Evolutionary conservation across 495 filamentous ascomycete species (phyloP), one percentile per base, ranked within the genome.

Genomic region (Aspergillus campestris): DNA sequence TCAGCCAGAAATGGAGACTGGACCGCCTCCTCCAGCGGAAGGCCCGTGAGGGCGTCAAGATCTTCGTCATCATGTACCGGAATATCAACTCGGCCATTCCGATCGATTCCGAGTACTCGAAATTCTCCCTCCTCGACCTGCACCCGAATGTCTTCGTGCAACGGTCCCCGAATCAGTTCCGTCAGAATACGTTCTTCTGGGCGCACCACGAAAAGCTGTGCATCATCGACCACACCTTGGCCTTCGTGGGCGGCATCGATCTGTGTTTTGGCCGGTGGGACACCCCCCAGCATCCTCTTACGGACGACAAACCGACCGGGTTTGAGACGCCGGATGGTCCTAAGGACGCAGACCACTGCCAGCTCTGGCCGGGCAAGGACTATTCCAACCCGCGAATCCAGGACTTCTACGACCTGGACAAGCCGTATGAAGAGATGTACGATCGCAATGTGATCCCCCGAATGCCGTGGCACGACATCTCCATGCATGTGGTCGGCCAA

Each of bases 111-210:
- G 87, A 95, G 55, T 96, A 97, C 60, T 94, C 94, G 14, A 99
- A 99, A 55, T 96, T 94, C 69, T 95, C 90, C 3, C 79, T 99
- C 34, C 82, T 99, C 14, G 94, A 97, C 53, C 75, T 99, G 9
- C 90, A 96, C 56, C 89, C 89, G 7, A 99, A 99, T 56, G 77
- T 99, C 48, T 94, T 94, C 57, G 89, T 99, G 7, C 87, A 97
- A 55, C 76, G 92, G 53, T 95, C 89, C 3, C 92, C 92, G 1
- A 96, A 99, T 53, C 92, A 99, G 60, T 89, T 95, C 62, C 83
- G 92, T 47, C 95, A 99, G 68, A 95, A 95, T 49, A 94, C 94
- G n/a, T 99, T 99, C 67, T 99, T 97, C 70, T 99, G 92, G 78
- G 92, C 92, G 18, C 92, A 99, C 59, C 92, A 99, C 61, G 92